A percentile compares a stretch with the other conserved stretches of the same genome.
Conservation (phyloP, 2,329 filamentous ascomycete species). For the Botrytis cinerea region DNA sequence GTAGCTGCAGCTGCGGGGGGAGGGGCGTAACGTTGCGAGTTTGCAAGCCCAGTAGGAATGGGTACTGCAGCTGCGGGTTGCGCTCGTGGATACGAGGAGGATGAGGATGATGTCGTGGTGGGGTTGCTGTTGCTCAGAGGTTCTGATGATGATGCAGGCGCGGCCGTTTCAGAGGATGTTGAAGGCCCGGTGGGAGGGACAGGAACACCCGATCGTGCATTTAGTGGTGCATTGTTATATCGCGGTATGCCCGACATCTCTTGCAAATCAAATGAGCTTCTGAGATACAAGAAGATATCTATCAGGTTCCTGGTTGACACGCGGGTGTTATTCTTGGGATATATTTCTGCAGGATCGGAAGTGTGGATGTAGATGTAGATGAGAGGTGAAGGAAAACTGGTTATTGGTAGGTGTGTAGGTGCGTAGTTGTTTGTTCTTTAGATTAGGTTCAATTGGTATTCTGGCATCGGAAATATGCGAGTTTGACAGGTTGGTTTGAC, state of each 20-base stretch:
- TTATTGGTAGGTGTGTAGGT: conserved; percentile 19
- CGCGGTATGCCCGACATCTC: conserved; percentile 64
- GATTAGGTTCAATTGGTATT: background rate
- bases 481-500: conserved; percentile 20
- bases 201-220: conserved; percentile 46
- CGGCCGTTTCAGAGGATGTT: conserved; percentile 49
- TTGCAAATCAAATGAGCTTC: background rate
- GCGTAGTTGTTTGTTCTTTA: background rate
- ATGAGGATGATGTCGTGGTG: conserved; percentile 41
- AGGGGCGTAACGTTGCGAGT: conserved; percentile 38
- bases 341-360: conserved; percentile 21
- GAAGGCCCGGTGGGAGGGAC: conserved; percentile 8
- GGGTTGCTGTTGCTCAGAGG: conserved; percentile 27
- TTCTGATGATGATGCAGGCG: conserved; percentile 34
- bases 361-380: background rate
- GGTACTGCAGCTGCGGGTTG: conserved; percentile 51
- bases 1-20: conserved; percentile 33
- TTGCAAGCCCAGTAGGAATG: conserved; percentile 7
- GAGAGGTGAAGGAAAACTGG: conserved; percentile 1
- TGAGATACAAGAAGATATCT: conserved; percentile 6
- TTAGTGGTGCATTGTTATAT: conserved; percentile 61
- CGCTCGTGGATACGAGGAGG: conserved; percentile 45
- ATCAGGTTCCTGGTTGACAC: conserved; percentile 2
- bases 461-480: conserved; percentile 6
- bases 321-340: background rate